Evolutionary conservation across 2,329 filamentous ascomycete species (phyloP).

Genomic region (Volutella citrinella): DNA sequence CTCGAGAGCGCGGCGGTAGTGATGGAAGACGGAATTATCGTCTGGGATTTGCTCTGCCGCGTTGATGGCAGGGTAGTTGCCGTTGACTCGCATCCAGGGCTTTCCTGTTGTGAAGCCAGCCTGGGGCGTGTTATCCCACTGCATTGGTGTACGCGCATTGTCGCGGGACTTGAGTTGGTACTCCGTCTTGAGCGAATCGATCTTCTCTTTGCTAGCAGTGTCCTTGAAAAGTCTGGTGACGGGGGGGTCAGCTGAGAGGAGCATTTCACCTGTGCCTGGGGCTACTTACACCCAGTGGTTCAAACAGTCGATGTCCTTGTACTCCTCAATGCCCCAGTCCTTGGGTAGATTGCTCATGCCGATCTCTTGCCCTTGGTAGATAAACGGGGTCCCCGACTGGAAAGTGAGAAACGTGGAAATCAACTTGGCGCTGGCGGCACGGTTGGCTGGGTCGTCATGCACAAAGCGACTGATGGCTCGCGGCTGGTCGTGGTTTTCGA

Average conservation of each 20-base stretch:
- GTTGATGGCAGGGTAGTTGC: constrained; percentile 61
- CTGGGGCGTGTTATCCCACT: constrained; percentile 61
- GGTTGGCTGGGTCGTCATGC: constrained; percentile 46
- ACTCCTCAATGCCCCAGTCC: constrained; percentile 61
- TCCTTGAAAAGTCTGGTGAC: constrained; percentile 34
- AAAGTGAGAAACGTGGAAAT: constrained; percentile 55
- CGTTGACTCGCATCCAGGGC: constrained; percentile 71
- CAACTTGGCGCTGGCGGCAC: constrained; percentile 54
- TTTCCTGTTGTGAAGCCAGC: constrained; percentile 61
- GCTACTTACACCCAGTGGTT: constrained; percentile 45
- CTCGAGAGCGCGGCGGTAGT: constrained; percentile 58
- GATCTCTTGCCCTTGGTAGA: constrained; percentile 70
- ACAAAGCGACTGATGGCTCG: constrained; percentile 57
- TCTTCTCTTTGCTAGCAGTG: constrained; percentile 35
- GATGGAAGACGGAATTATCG: constrained; percentile 52
- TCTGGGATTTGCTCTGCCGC: constrained; percentile 51
- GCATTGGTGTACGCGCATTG: constrained; percentile 69
- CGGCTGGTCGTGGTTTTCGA: constrained; percentile 66
- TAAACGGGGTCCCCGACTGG: constrained; percentile 61
- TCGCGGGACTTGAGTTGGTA: constrained; percentile 62
- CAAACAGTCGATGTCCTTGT: constrained; percentile 64
- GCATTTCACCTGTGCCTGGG: not conserved
- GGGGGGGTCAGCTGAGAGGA: constrained; percentile 1
- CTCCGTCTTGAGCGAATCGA: constrained; percentile 36
- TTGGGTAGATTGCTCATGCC: constrained; percentile 63